phyloP scores from a whole-genome alignment of 1,284 basidiomycete genomes.

The Papiliotrema nemorosa region DNA sequence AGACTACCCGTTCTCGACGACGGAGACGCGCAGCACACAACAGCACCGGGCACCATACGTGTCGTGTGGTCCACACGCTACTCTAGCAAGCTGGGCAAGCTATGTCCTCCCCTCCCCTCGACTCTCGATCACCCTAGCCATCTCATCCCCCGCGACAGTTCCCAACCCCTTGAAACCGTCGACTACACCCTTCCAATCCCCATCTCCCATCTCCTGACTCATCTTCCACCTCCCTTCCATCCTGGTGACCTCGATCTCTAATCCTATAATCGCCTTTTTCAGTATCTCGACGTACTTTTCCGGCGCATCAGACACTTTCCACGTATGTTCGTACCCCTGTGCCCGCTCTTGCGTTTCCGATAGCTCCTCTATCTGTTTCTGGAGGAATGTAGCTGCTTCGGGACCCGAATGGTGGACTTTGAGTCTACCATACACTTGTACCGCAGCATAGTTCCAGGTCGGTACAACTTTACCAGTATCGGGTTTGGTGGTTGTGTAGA shows the following conservation, averaged over 20 bases:
- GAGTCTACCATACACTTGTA: slow-evolving; percentile 46
- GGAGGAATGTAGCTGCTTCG: slow-evolving; percentile 28
- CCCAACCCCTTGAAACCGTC: slow-evolving; percentile 39
- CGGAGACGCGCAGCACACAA: too few species aligned
- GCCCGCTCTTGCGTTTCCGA: slow-evolving; percentile 30
- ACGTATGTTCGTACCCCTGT: slow-evolving; percentile 16
- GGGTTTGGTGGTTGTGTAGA: slow-evolving; percentile 46
- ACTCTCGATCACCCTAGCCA: slow-evolving; percentile 39
- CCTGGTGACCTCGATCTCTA: slow-evolving; percentile 46
- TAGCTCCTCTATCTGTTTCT: slow-evolving; percentile 38
- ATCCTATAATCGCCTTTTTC: slow-evolving; percentile 49
- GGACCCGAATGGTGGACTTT: slow-evolving; percentile 23
- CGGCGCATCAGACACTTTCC: slow-evolving; percentile 49
- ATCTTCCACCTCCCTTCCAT: slow-evolving; percentile 51
- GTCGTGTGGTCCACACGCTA: neutral
- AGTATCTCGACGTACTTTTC: slow-evolving; percentile 44
- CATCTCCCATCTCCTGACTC: slow-evolving; percentile 44
- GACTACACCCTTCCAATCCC: slow-evolving; percentile 47
- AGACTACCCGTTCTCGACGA: too few species aligned
- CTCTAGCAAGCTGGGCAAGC: neutral
- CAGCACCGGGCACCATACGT: neutral
- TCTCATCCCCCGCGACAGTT: slow-evolving; percentile 27
- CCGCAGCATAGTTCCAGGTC: slow-evolving; percentile 49
- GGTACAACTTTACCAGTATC: slow-evolving; percentile 46
- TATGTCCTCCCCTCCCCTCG: slow-evolving; percentile 19